Base-by-base conservation (phyloP, 1,139 yeast species). In the Yamadazyma mexicana region DNA sequence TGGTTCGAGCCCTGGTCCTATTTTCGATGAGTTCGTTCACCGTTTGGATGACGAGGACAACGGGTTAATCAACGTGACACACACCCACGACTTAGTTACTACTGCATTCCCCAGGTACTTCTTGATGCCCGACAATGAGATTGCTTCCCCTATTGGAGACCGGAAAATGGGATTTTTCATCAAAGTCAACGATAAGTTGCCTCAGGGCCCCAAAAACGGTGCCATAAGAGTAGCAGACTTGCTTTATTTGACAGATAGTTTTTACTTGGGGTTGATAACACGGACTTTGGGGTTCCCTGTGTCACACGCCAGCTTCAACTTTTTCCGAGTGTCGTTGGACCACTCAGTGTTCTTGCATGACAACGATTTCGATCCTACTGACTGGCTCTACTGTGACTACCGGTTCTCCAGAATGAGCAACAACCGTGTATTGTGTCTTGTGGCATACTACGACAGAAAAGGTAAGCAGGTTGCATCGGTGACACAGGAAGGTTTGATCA, bases 271-370 rank as follows among this genome's bases (percentile, higher is more conserved):
- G 4, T 44, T 62, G 3, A 46, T 64, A 9, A 45, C 61, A 2
- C 46, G 66, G 31, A 40, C 56, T 6, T 50, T 64, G 20, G 65
- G 64, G 14, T 39, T 60, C 20, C 50, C 59, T 3, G 42, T 53
- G 2, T 44, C 55, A 1, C 26, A 48, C 17, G 52, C 52, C n/a
- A 34, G 47, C 20, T 42, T 51, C 14, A 51, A 54, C 39, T 67
- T 63, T 39, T 68, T 70, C 48, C 59, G 69, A 14, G 74, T 69
- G 5, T 66, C 73, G 10, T 56, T 71, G 36, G 77, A 71, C 51
- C 77, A 71, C 44, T 46, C 69, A 9, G 59, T 71, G 3, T 68
- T 54, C 43, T 63, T 85, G 62, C 89, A 83, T 50, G 76, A 71
- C 48, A 67, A 64, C 32, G 79, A 75, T 42, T 68, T 78, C 45